phyloP scores from a whole-genome alignment of 495 filamentous ascomycete species.

The Penicillium subrubescens region DNA sequence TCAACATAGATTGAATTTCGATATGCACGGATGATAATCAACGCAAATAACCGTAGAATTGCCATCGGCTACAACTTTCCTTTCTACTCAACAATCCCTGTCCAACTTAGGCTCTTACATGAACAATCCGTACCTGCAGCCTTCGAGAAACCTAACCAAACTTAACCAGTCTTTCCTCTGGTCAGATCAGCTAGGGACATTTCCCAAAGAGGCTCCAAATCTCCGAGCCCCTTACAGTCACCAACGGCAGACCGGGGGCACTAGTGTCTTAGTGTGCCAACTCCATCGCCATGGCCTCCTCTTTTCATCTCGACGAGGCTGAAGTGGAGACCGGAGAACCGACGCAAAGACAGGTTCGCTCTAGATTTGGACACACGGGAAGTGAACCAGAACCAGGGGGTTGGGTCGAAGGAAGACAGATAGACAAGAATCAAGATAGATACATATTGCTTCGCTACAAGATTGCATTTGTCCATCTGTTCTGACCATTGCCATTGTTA shows the following conservation, averaged over 20 bases:
- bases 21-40: not conserved
- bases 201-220: conserved; percentile 3
- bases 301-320: conserved; percentile 12
- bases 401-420: not conserved
- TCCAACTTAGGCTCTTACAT: not conserved
- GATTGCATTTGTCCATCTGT: not conserved
- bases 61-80: not conserved
- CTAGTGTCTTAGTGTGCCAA: not conserved
- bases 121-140: not conserved
- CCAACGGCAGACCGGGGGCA: not conserved
- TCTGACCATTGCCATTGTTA: not conserved
- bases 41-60: not conserved
- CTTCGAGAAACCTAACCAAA: not conserved
- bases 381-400: not conserved
- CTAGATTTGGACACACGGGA: not conserved
- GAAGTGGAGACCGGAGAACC: conserved; percentile 7
- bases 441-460: not conserved
- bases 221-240: not conserved
- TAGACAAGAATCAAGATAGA: not conserved
- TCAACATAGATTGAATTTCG: not conserved
- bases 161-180: not conserved
- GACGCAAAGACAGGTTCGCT: conserved; percentile 6
- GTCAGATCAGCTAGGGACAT: not conserved
- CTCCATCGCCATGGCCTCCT: not conserved
- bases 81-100: not conserved